These are phyloP conservation scores for Ceratocystis colombiana DNA, from an alignment of 2,329 filamentous ascomycete genomes.

Conservation along the genomic window DNA sequence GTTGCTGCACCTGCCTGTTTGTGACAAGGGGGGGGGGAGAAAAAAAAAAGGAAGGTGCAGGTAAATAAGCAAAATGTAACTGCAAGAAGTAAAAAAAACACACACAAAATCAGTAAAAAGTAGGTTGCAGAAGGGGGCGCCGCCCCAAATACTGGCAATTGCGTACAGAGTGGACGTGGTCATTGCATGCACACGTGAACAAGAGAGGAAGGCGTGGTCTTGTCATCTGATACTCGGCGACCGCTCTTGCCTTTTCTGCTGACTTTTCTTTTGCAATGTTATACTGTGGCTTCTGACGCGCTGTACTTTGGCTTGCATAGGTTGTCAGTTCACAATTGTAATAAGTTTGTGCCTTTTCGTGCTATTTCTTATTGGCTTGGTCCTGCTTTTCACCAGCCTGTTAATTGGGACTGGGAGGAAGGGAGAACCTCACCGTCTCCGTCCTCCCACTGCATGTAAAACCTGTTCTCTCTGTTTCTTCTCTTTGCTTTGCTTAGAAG, in stretches of 20 bases:
- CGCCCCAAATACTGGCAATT: background rate
- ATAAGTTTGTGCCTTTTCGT: background rate
- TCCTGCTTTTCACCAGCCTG: background rate
- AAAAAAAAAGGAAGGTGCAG: background rate
- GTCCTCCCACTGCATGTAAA: background rate
- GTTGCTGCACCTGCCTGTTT: background rate
- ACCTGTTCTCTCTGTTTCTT: constrained; percentile 13
- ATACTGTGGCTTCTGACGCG: background rate
- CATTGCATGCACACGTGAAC: background rate
- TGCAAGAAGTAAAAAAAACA: background rate
- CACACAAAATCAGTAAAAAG: background rate
- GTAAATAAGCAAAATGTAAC: background rate
- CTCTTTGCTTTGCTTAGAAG: constrained; percentile 2
- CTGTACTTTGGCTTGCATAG: too few species aligned
- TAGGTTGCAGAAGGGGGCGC: background rate
- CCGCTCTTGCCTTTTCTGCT: background rate
- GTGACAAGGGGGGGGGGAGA: background rate
- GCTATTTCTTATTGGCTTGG: background rate
- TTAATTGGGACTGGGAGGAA: background rate
- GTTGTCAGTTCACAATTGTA: too few species aligned
- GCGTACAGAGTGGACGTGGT: background rate
- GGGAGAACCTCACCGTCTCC: background rate
- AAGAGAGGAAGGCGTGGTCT: constrained; percentile 6
- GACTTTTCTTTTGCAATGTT: background rate
- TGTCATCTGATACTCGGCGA: constrained; percentile 8